These are phyloP conservation scores for Hemerocallis citrina DNA, from an alignment of 106 monocot genomes.

Conservation along the genomic window DNA sequence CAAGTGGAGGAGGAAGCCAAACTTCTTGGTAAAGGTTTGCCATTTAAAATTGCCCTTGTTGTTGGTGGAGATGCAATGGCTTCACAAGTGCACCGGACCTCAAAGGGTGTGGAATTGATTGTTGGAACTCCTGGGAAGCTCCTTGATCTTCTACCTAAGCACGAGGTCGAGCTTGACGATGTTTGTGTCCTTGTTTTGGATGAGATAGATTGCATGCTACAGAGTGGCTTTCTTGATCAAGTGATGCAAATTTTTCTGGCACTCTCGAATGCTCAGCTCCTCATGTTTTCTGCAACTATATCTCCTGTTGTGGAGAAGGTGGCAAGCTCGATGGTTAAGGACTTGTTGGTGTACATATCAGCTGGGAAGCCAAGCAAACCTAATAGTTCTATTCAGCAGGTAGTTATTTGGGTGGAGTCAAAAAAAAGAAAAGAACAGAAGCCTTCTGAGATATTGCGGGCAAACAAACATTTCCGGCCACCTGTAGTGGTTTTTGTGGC, in stretches of 20 bases:
- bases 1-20: constrained; percentile 80
- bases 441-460: constrained; percentile 71
- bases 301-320: constrained; percentile 40
- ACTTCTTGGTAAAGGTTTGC: constrained; percentile 53
- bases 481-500: constrained; percentile 70
- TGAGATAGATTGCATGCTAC: constrained; percentile 65
- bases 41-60: constrained; percentile 72
- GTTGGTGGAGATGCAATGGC: constrained; percentile 61
- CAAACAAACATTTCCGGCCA: constrained; percentile 69
- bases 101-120: constrained; percentile 52
- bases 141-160: constrained; percentile 52
- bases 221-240: constrained; percentile 59
- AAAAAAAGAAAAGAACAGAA: constrained; percentile 82
- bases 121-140: constrained; percentile 58
- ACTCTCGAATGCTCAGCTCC: constrained; percentile 43
- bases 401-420: constrained; percentile 81
- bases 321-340: constrained; percentile 27
- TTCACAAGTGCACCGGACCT: constrained; percentile 41
- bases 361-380: constrained; percentile 40
- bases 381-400: constrained; percentile 53
- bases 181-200: constrained; percentile 42
- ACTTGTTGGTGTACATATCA: constrained; percentile 35
- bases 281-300: constrained; percentile 66
- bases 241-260: constrained; percentile 59
- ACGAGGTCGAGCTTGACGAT: constrained; percentile 36